Evolutionary conservation across 768 basidiomycete genomes (phyloP), one percentile per base, ranked within the genome.

Genomic region (Guyanaporus albipodus): DNA sequence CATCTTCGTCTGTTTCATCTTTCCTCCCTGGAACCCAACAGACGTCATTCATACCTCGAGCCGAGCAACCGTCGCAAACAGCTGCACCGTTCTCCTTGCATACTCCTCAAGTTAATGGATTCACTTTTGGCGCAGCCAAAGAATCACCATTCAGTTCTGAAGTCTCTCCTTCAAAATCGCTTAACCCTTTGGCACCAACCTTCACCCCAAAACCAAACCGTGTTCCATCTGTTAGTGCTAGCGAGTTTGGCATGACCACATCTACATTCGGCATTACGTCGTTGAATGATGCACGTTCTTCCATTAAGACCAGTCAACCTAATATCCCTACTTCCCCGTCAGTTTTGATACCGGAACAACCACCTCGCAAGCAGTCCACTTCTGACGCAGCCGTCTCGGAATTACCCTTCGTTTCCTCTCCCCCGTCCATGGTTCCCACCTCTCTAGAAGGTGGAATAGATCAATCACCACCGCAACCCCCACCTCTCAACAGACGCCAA

Each of bases 401-500:
- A 38, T 29, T 40, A 11, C 46, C 57, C 8, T 36, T 52, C 11
- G 46, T 46, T 36, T 59, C 57, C 10, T 52, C 56, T 19, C 42
- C 50, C 18, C 54, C 61, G 3, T 32, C 55, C 8, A 48, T 51
- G 37, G n/a, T 36, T 35, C 34, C 48, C 27, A 26, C 43, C 18
- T 29, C 46, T 26, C 27, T 49, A 17, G 55, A 54, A 18, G 36
- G 19, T 17, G 12, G 18, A 21, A 42, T 29, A 19, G 43, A 26
- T 37, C 60, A 53, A 23, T 56, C 42, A 10, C 44, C 49, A 36
- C 54, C 40, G 17, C 56, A 54, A 45, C 68, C 68, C 4, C 66
- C 66, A 22, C 58, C 53, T 36, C 59, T 67, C 11, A 46, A 43
- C 42, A 60, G 62, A 51, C 62, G 45, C 9, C 55, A 51, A 19